These are phyloP conservation scores for Penicillium freii DNA, from an alignment of 2,329 filamentous ascomycete species.

Conservation along the genomic window DNA sequence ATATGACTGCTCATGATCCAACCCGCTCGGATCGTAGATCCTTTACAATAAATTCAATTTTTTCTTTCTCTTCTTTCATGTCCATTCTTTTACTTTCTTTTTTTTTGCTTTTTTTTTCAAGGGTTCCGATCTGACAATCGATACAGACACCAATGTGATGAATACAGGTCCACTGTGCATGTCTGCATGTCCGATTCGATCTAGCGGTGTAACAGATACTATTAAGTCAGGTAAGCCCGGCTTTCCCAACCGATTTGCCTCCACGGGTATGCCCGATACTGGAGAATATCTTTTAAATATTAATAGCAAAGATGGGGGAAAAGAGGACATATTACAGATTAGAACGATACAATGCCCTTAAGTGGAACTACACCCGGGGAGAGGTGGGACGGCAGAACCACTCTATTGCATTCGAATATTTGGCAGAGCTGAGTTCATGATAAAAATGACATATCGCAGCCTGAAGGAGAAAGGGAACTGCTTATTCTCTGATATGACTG, in stretches of 20 bases:
- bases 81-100: neutral
- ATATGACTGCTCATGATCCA: constrained; percentile 19
- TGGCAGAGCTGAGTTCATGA: constrained; percentile 22
- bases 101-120: neutral
- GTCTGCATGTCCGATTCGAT: constrained; percentile 19
- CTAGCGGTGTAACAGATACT: constrained; percentile 27
- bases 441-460: constrained; percentile 28
- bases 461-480: constrained; percentile 6
- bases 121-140: constrained; percentile 11
- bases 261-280: neutral
- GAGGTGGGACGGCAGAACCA: constrained; percentile 16
- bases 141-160: constrained; percentile 22
- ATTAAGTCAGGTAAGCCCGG: constrained; percentile 7
- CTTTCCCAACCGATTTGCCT: constrained; percentile 2
- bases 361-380: constrained; percentile 10
- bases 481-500: constrained; percentile 14
- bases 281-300: neutral
- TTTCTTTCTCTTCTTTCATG: neutral
- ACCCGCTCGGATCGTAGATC: constrained; percentile 17
- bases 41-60: neutral
- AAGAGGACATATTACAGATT: constrained; percentile 1
- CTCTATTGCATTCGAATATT: constrained; percentile 18
- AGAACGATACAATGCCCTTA: neutral
- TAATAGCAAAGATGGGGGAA: neutral
- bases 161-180: constrained; percentile 13